Percentiles rank a stretch among this genome's conserved stretches.
Conservation (phyloP, 1,139 yeast species). For the Geotrichum cucujoidarum region DNA sequence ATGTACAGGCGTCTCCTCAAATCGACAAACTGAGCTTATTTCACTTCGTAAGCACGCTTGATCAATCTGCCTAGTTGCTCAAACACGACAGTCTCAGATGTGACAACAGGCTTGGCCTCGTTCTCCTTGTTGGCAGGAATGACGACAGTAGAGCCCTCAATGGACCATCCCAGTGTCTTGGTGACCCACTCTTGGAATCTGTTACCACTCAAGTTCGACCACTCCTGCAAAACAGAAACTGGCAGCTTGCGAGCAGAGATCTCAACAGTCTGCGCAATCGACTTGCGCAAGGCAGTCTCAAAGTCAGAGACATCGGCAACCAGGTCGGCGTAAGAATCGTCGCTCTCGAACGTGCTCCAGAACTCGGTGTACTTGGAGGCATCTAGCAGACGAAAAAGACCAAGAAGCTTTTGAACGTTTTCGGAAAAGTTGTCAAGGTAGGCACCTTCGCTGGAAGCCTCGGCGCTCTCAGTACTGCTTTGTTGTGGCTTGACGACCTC, state of each 20-base stretch:
- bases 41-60: slow-evolving; percentile 34
- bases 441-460: slow-evolving; percentile 19
- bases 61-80: slow-evolving; percentile 36
- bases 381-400: slow-evolving; percentile 38
- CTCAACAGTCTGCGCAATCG: slow-evolving; percentile 35
- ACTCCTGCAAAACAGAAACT: slow-evolving; percentile 32
- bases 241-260: slow-evolving; percentile 33
- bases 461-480: slow-evolving; percentile 13
- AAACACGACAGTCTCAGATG: slow-evolving; percentile 34
- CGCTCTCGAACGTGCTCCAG: slow-evolving; percentile 37
- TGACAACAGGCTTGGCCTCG: slow-evolving; percentile 34
- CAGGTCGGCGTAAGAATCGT: slow-evolving; percentile 37
- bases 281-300: slow-evolving; percentile 34
- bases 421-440: slow-evolving; percentile 33
- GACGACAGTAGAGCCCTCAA: slow-evolving; percentile 26
- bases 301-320: slow-evolving; percentile 37
- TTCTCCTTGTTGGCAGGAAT: slow-evolving; percentile 34
- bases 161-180: slow-evolving; percentile 35
- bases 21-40: slow-evolving; percentile 4
- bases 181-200: slow-evolving; percentile 35
- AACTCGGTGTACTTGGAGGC: slow-evolving; percentile 38
- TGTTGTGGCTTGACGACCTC: slow-evolving; percentile 15
- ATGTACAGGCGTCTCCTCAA: too few relatives aligned
- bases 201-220: slow-evolving; percentile 34
- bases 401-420: slow-evolving; percentile 38